These are phyloP conservation scores for Metschnikowia vanudenii DNA, from an alignment of 805 yeast genomes.

Conservation along the genomic window DNA sequence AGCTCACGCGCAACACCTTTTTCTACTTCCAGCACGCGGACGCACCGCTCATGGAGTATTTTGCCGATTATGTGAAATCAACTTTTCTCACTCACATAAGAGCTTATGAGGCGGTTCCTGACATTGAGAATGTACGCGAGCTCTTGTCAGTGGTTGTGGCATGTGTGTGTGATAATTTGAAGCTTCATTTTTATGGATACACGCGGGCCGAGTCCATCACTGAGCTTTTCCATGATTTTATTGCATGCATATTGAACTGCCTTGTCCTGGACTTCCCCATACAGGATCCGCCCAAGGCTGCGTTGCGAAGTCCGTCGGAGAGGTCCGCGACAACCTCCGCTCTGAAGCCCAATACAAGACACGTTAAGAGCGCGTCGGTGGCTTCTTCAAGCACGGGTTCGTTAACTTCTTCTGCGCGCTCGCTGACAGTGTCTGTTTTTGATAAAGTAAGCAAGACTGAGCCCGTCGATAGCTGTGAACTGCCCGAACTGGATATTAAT, in stretches of 20 bases:
- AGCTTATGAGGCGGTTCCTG: slow-evolving; percentile 1
- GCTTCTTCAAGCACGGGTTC: too few relatives aligned
- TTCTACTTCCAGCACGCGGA: slow-evolving; percentile 10
- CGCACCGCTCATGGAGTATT: slow-evolving; percentile 7
- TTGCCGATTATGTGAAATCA: slow-evolving; percentile 3
- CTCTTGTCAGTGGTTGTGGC: slow-evolving; percentile 8
- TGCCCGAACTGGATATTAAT: neutral
- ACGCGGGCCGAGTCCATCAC: slow-evolving; percentile 6
- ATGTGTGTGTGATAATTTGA: slow-evolving; percentile 13
- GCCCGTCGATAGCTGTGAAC: neutral
- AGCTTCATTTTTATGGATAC: slow-evolving; percentile 14
- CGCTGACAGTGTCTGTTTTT: neutral
- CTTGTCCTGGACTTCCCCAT: slow-evolving; percentile 1
- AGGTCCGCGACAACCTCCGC: too few relatives aligned
- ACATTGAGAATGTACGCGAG: slow-evolving; percentile 7
- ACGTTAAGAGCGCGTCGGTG: too few relatives aligned
- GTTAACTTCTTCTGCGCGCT: neutral
- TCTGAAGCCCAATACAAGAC: too few relatives aligned
- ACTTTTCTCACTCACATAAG: slow-evolving; percentile 5
- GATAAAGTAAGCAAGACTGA: neutral
- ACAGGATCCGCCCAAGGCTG: neutral
- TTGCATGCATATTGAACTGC: slow-evolving; percentile 1
- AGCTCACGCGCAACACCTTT: slow-evolving; percentile 8
- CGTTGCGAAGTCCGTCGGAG: too few relatives aligned
- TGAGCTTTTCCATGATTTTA: slow-evolving; percentile 5